Conservation (phyloP, 2,329 filamentous ascomycete genomes). For the Fusarium fujikuroi region DNA sequence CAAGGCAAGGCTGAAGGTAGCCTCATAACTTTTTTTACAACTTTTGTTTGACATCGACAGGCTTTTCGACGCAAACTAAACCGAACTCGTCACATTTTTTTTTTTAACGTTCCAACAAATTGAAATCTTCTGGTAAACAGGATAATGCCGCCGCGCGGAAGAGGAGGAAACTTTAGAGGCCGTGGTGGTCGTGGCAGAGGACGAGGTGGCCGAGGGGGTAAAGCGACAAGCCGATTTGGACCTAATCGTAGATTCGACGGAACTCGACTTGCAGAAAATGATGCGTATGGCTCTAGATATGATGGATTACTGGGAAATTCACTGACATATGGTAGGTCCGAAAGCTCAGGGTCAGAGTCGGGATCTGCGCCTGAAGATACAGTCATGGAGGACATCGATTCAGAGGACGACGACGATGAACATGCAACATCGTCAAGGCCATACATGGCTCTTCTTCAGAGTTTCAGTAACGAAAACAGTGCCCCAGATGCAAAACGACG, state of each 20-base stretch:
- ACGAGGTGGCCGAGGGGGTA: conserved; percentile 47
- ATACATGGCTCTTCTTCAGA: conserved; percentile 69
- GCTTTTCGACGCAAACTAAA: not conserved
- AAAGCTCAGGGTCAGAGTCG: conserved; percentile 44
- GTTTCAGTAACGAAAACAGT: conserved; percentile 59
- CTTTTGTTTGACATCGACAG: not conserved
- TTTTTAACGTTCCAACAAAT: not conserved
- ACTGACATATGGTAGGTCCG: conserved; percentile 25
- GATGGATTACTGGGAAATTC: not conserved
- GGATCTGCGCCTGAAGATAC: conserved; percentile 50
- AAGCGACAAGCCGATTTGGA: conserved; percentile 52
- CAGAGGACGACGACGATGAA: conserved; percentile 59
- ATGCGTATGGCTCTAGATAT: conserved; percentile 46
- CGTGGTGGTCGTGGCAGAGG: conserved; percentile 45
- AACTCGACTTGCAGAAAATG: conserved; percentile 50
- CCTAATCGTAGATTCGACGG: conserved; percentile 52
- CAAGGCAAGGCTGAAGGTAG: conserved; percentile 51
- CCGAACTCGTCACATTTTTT: not conserved
- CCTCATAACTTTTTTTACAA: conserved; percentile 47
- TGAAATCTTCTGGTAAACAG: fast-evolving
- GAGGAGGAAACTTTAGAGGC: conserved; percentile 49
- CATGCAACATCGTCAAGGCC: conserved; percentile 59
- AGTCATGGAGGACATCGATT: conserved; percentile 51
- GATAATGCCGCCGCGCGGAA: conserved; percentile 51
- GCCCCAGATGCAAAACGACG: conserved; percentile 65